Percentiles rank a stretch among this genome's conserved stretches.
These are phyloP conservation scores for Agaricus bisporus DNA, from an alignment of 768 basidiomycete species.

Conservation along the genomic window DNA sequence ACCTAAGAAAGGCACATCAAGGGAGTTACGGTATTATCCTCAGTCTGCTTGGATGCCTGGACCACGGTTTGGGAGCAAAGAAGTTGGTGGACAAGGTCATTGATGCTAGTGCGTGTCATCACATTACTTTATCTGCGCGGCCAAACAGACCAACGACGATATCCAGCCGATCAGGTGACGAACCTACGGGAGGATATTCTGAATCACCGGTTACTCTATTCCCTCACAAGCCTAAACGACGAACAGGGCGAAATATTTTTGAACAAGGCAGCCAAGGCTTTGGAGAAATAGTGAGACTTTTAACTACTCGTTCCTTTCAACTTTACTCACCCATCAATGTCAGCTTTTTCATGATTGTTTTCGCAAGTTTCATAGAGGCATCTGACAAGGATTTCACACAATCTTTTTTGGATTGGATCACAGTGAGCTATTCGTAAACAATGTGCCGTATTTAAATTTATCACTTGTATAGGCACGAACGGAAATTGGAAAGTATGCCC, in stretches of 20 bases:
- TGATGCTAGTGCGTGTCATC: slow-evolving; percentile 47
- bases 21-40: slow-evolving; percentile 91
- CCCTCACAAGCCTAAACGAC: slow-evolving; percentile 70
- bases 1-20: slow-evolving; percentile 82
- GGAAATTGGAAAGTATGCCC: slow-evolving; percentile 87
- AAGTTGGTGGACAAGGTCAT: slow-evolving; percentile 85
- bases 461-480: slow-evolving; percentile 52
- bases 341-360: slow-evolving; percentile 93
- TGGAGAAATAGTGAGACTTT: slow-evolving; percentile 82
- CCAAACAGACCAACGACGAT: not conserved
- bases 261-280: slow-evolving; percentile 61
- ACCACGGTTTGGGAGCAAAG: slow-evolving; percentile 82
- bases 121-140: not conserved
- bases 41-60: slow-evolving; percentile 88
- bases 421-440: slow-evolving; percentile 33
- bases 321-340: not conserved
- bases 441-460: not conserved
- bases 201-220: slow-evolving; percentile 77
- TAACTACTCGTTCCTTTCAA: not conserved
- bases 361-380: slow-evolving; percentile 79
- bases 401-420: slow-evolving; percentile 84
- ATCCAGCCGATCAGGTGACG: slow-evolving; percentile 80
- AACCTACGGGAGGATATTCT: slow-evolving; percentile 91
- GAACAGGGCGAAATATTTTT: slow-evolving; percentile 52
- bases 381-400: slow-evolving; percentile 49